phyloP scores from a whole-genome alignment of 257 asterid species.

The Ehretia macrophylla region DNA sequence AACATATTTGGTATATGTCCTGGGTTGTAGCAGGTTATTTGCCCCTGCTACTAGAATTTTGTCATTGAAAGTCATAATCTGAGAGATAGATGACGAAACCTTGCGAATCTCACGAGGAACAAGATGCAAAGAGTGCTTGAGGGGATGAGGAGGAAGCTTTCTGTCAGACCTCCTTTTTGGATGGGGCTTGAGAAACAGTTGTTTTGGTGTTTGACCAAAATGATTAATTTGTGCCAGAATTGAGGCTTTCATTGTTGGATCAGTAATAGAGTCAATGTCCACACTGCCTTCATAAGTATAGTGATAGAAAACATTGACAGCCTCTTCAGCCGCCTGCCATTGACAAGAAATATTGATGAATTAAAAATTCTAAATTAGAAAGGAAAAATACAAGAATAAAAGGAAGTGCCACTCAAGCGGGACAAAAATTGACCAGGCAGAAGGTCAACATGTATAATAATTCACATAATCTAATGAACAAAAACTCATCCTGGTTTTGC shows the following conservation, averaged over 20 bases:
- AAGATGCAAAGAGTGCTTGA: conserved; percentile 59
- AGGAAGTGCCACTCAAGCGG: too few relatives aligned
- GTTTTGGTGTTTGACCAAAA: conserved; percentile 99
- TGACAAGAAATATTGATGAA: conserved; percentile 12
- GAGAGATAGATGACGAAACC: conserved; percentile 69
- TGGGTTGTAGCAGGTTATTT: conserved; percentile 71
- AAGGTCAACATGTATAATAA: too few relatives aligned
- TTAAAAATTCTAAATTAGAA: background rate
- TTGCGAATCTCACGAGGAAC: conserved; percentile 81
- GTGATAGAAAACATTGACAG: conserved; percentile 96
- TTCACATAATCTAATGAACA: too few relatives aligned
- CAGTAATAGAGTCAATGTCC: conserved; percentile 88
- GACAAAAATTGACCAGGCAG: too few relatives aligned
- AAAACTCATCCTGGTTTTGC: too few relatives aligned
- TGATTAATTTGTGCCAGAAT: conserved; percentile 97
- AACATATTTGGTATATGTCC: conserved; percentile 66
- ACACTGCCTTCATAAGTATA: conserved; percentile 99
- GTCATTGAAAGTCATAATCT: conserved; percentile 63
- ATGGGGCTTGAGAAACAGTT: conserved; percentile 83
- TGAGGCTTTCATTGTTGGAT: conserved; percentile 99
- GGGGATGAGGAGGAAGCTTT: conserved; percentile 75
- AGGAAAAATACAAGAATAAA: too few relatives aligned
- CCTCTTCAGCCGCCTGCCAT: conserved; percentile 94
- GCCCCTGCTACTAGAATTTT: conserved; percentile 76
- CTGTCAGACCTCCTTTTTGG: conserved; percentile 84